Base-by-base conservation (phyloP, 768 basidiomycete genomes). In the Tulasnella sp. region DNA sequence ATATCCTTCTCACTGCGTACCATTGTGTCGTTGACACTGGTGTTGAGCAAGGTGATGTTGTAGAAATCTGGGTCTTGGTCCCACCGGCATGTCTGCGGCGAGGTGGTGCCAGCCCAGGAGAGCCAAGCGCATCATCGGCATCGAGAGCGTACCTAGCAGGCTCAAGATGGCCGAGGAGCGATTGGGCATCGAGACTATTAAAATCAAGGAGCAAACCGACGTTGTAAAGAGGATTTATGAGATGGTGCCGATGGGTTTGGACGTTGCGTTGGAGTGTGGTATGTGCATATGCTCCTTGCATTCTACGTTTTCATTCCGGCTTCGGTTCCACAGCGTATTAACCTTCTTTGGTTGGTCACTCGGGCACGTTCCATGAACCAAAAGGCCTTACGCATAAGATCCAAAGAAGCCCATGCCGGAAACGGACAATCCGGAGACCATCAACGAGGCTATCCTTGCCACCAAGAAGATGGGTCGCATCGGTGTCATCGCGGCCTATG, bases 11-110 rank as follows among this genome's bases (percentile, higher is more conserved):
- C 1, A 88, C 86, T 0, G 80, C 80, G 12, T 89, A 87, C 68
- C 85, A 91, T 69, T 72, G 76, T 21, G 82, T 89, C 22, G 78
- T 80, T 19, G 85, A 87, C 67, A 84, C 84, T 0, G 81, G 81
- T 2, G 82, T 90, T n/a, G 74, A 81, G 46, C 69, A 81, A 63
- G 86, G 84, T 2, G 84, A 87, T 63, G 73, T 79, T 12, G 83
- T 87, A 55, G 84, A 79, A 21, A 75, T 87, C 15, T 86, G 84
- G 80, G 83, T 45, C 72, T 83, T 19, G 84, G 83, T 49, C 83
- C 84, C 0, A 81, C 85, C 58, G 85, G 85, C 3, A 70, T 87
- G 12, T 38, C 34, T 38, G 78, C 71, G 10, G 78, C 78, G 44
- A 75, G 75, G 31, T 89, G 78, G 74, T 80, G 80, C 3, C 71